Evolutionary conservation across 495 filamentous ascomycete genomes (phyloP).

Genomic region (Hypoxylon intermedium): DNA sequence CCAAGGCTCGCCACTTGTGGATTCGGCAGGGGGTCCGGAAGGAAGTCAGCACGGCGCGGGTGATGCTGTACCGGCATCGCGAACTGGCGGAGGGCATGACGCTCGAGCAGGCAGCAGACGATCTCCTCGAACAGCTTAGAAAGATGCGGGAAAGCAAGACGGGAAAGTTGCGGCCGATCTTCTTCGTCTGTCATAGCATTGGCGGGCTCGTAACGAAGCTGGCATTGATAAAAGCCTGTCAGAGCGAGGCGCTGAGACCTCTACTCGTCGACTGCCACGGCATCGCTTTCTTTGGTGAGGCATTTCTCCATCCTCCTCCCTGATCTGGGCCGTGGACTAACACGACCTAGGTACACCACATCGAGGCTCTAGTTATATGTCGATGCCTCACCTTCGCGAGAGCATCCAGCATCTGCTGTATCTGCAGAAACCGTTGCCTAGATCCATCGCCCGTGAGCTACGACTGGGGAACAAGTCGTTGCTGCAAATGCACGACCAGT

Average conservation of each 20-base stretch:
- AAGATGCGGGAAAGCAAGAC: constrained; percentile 47
- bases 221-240: constrained; percentile 60
- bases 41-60: constrained; percentile 52
- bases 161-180: constrained; percentile 56
- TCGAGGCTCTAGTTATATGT: constrained; percentile 70
- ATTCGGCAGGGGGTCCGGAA: constrained; percentile 50
- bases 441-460: constrained; percentile 57
- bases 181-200: constrained; percentile 72
- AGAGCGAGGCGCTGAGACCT: constrained; percentile 45
- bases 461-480: constrained; percentile 57
- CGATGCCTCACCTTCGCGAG: constrained; percentile 60
- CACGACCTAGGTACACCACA: constrained; percentile 60
- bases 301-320: not conserved
- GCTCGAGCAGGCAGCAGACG: constrained; percentile 57
- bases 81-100: constrained; percentile 54
- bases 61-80: constrained; percentile 65
- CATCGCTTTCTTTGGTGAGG: constrained; percentile 65
- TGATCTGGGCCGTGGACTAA: not conserved
- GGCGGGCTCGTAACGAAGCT: constrained; percentile 67
- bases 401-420: constrained; percentile 63
- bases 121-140: constrained; percentile 56
- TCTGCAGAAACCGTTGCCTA: constrained; percentile 61
- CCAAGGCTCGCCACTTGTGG: constrained; percentile 46
- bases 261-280: constrained; percentile 66
- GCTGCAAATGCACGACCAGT: constrained; percentile 60